Evolutionary conservation across 495 filamentous ascomycete species (phyloP).

Genomic region (Neurospora cerealis): DNA sequence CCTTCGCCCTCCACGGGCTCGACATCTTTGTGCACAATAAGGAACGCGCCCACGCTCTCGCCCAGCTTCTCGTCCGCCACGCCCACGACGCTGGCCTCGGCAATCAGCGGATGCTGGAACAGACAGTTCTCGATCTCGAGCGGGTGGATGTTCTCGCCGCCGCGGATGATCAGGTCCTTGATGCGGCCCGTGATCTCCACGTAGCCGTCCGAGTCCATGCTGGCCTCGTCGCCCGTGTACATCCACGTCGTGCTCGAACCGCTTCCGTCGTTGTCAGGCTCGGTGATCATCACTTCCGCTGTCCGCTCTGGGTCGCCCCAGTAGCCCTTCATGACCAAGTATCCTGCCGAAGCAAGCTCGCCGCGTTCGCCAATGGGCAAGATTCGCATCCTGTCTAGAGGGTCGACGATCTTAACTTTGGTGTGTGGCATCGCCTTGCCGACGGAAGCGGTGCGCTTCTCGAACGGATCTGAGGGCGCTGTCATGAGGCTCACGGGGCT

Average conservation of each 20-base stretch:
- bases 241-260: conserved; percentile 34
- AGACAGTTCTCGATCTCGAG: conserved; percentile 89
- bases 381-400: conserved; percentile 41
- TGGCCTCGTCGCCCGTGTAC: conserved; percentile 83
- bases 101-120: conserved; percentile 55
- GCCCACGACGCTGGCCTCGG: conserved; percentile 74
- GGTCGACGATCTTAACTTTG: conserved; percentile 69
- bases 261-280: conserved; percentile 31
- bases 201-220: conserved; percentile 65
- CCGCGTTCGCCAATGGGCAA: conserved; percentile 58
- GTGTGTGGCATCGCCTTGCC: conserved; percentile 70
- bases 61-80: conserved; percentile 77
- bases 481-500: conserved; percentile 91
- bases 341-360: conserved; percentile 78
- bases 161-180: conserved; percentile 86
- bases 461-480: conserved; percentile 66
- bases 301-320: conserved; percentile 65
- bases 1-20: conserved; percentile 17
- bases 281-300: conserved; percentile 51
- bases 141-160: conserved; percentile 94
- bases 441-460: conserved; percentile 68
- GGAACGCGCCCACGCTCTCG: conserved; percentile 77
- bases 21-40: conserved; percentile 44
- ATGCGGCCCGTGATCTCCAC: conserved; percentile 56
- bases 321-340: conserved; percentile 85